phyloP scores from a whole-genome alignment of 2,329 filamentous ascomycete genomes.

The Chrysosphaeria jannelii region DNA sequence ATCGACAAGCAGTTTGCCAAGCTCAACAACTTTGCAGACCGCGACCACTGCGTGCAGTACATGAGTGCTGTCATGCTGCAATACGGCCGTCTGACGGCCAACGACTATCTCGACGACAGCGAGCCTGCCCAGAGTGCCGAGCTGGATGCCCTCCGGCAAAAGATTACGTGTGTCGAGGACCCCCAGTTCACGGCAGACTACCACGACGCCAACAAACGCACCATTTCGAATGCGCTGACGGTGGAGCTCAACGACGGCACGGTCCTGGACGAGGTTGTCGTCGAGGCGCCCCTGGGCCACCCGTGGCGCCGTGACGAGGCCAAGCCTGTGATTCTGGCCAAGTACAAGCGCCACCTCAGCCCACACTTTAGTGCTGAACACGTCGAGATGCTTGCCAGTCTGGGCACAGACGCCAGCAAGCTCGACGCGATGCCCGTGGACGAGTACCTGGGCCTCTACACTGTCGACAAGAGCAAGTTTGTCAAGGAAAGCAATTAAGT shows the following conservation, averaged over 20 bases:
- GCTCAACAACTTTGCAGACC: constrained; percentile 99
- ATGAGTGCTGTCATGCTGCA: constrained; percentile 93
- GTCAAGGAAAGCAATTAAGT: constrained; percentile 5
- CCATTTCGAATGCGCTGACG: constrained; percentile 89
- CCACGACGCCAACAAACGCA: constrained; percentile 76
- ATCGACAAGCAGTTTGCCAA: constrained; percentile 81
- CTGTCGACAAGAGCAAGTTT: constrained; percentile 30
- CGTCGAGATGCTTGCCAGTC: constrained; percentile 55
- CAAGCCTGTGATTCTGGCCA: constrained; percentile 84
- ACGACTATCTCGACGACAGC: constrained; percentile 73
- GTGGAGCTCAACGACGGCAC: constrained; percentile 89
- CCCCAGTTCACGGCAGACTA: constrained; percentile 84
- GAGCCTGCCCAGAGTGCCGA: constrained; percentile 77
- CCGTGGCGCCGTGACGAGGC: constrained; percentile 75
- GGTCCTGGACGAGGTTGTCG: constrained; percentile 61
- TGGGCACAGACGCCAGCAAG: constrained; percentile 44
- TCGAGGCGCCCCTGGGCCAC: constrained; percentile 88
- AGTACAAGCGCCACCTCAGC: constrained; percentile 76
- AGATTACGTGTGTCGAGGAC: constrained; percentile 91
- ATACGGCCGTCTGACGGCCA: constrained; percentile 77
- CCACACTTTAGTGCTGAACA: constrained; percentile 51
- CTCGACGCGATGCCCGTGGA: constrained; percentile 64
- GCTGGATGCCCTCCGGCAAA: constrained; percentile 71
- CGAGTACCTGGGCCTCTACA: constrained; percentile 72
- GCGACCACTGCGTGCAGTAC: constrained; percentile 98